Conservation (phyloP, 148 eudicot genomes). For the Camellia lanceoleosa region DNA sequence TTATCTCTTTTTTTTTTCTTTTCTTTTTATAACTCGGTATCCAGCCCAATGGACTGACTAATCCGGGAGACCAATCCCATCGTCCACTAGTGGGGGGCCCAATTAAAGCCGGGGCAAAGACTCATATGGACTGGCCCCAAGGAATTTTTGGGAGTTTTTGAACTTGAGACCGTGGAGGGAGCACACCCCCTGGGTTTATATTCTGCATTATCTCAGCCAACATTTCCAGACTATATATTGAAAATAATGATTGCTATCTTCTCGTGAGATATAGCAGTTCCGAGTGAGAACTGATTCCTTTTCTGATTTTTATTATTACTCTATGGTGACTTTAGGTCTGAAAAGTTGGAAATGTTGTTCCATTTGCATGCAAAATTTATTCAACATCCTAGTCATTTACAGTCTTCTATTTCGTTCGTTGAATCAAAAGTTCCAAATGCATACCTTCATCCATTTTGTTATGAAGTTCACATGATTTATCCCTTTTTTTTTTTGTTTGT, state of each 20-base stretch:
- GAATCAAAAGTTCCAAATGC: background rate
- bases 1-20: background rate
- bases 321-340: background rate
- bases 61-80: too few relatives aligned
- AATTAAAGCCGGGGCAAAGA: too few relatives aligned
- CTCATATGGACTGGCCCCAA: too few relatives aligned
- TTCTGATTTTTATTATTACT: background rate
- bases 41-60: too few relatives aligned
- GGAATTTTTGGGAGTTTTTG: too few relatives aligned
- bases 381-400: background rate
- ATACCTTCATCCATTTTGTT: background rate
- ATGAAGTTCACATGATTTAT: constrained; percentile 6
- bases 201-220: background rate
- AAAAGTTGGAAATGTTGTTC: background rate
- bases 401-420: background rate
- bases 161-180: too few relatives aligned
- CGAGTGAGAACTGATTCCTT: background rate
- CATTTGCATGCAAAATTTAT: background rate
- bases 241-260: background rate
- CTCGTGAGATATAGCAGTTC: background rate
- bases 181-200: too few relatives aligned
- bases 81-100: too few relatives aligned
- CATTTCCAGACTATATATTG: background rate
- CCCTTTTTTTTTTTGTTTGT: background rate
- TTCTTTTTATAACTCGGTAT: too few relatives aligned